Base-by-base conservation (phyloP, 1,139 yeast species). In the Scheffersomyces cryptocercus region DNA sequence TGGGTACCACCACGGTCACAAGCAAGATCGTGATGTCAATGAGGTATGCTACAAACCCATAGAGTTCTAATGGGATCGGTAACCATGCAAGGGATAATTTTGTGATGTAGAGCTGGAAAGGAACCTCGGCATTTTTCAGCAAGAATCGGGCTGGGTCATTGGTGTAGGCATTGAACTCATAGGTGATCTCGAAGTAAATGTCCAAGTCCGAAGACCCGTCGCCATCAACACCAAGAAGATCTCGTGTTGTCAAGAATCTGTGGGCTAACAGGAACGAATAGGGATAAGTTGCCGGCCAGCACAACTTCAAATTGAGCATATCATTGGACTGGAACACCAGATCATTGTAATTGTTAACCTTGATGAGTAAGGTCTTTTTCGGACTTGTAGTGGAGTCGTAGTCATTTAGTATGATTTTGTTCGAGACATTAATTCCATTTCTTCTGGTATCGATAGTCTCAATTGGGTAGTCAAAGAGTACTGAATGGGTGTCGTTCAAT, bases 241-340 rank as follows among this genome's bases (percentile, higher is more conserved):
- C 49, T 11, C 29, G 37, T 3, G 39, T 32, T 16, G 39, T 39
- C 15, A 51, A 15, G 29, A 50, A 53, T 29, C 38, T 31, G 34
- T 49, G 53, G 11, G 41, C 35, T 14, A 53, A 29, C 10, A 37
- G 35, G 38, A 73, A 68, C 35, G 59, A 59, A 40, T 62, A 60
- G 2, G 79, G 75, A 11, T 47, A 47, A 1, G 69, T 71, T 0
- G 78, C 75, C 0, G 78, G 77, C 79, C 79, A 74, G 49, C 78
- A 73, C 12, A 73, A 46, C 47, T 74, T 74, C 28, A 70, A 56
- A 44, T 59, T 62, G 29, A 73, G 44, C 29, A 66, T 42, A 49
- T 70, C 76, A 39, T 66, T 59, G 11, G 73, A 55, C 10, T 45
- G 44, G 42, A 55, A 70, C 2, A 65, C 53, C 5, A 41, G n/a